These are phyloP conservation scores for Calvatia gigantea DNA, from an alignment of 768 basidiomycete species.

Conservation along the genomic window DNA sequence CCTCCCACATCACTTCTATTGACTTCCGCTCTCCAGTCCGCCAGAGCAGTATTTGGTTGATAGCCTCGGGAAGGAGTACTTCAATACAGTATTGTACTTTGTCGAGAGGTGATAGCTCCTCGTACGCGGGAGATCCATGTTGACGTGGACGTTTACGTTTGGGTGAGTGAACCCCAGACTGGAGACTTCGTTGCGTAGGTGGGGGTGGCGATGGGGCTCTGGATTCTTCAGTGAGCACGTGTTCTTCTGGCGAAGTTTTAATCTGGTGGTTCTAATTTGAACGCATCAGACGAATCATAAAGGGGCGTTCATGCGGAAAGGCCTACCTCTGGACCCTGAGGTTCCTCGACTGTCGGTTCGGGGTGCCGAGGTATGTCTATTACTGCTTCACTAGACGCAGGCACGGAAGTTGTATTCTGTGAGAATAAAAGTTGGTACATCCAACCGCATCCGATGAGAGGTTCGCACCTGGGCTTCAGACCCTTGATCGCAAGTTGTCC, in stretches of 20 bases:
- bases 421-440: too few relatives aligned
- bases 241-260: neutral
- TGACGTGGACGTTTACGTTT: slow-evolving; percentile 7
- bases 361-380: too few relatives aligned
- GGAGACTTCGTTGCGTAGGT: neutral
- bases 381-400: too few relatives aligned
- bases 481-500: neutral
- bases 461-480: neutral
- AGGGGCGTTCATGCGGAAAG: too few relatives aligned
- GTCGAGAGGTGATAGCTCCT: slow-evolving; percentile 28
- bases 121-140: slow-evolving; percentile 16
- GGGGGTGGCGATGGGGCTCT: neutral
- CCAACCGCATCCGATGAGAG: neutral
- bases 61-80: slow-evolving; percentile 67
- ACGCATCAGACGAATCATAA: too few relatives aligned
- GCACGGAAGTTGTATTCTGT: too few relatives aligned
- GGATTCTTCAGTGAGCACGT: neutral
- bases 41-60: slow-evolving; percentile 75
- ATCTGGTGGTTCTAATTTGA: neutral
- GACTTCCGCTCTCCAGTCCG: slow-evolving; percentile 56
- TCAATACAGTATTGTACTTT: slow-evolving; percentile 70
- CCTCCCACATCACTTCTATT: slow-evolving; percentile 35
- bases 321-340: neutral
- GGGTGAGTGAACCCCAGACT: neutral
- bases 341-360: neutral